A percentile compares a stretch with the other conserved stretches of the same genome.
Conservation (phyloP, 352 stramenopile species). For the Blastocystis sp. region DNA sequence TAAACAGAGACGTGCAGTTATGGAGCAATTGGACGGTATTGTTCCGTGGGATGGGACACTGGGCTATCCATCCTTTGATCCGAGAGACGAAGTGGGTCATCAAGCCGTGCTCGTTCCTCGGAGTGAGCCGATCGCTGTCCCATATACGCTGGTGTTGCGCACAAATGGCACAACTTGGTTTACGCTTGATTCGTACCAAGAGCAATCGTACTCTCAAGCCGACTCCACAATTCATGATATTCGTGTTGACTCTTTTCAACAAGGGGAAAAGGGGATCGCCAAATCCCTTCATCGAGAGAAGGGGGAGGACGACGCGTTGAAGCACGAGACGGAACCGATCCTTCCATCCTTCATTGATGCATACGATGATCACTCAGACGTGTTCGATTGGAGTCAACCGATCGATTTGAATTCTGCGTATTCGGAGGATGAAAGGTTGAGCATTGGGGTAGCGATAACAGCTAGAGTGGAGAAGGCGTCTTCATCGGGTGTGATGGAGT, state of each 20-base stretch:
- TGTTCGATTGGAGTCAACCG: neutral
- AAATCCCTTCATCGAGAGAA: no score
- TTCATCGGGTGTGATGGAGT: neutral
- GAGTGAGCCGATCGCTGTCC: neutral
- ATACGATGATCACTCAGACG: neutral
- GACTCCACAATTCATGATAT: no score
- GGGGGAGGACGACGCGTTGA: neutral
- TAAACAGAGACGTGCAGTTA: neutral
- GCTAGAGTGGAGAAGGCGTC: neutral
- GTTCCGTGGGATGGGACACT: slow-evolving; percentile 51
- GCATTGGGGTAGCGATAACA: no score
- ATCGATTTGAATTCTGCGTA: no score
- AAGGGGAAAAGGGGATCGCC: no score
- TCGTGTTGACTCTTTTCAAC: no score
- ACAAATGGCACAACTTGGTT: slow-evolving; percentile 32
- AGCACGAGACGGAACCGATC: neutral
- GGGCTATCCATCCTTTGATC: neutral
- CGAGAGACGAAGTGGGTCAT: neutral
- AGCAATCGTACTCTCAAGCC: neutral
- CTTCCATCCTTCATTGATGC: neutral
- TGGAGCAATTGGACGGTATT: slow-evolving; percentile 30
- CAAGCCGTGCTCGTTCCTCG: neutral
- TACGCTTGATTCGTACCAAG: slow-evolving; percentile 19
- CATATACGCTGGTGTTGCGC: slow-evolving; percentile 13
- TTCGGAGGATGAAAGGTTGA: no score